phyloP scores from a whole-genome alignment of 83 land plant species.

The Isoetes engelmannii region DNA sequence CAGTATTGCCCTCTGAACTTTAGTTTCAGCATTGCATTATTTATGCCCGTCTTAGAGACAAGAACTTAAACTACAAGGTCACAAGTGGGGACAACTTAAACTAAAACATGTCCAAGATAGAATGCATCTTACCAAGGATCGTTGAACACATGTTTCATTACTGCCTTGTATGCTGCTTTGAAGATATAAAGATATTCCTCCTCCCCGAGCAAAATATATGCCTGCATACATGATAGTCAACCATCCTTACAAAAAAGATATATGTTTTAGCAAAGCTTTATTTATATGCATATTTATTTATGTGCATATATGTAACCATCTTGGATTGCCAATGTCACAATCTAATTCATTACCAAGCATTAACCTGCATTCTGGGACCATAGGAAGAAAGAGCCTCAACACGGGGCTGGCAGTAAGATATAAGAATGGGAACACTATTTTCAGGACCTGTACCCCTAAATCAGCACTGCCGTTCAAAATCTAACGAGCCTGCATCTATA shows the following conservation, averaged over 20 bases:
- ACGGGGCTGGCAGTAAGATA: not conserved
- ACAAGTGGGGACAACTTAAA: slow-evolving; percentile 3
- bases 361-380: no score
- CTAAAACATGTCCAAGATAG: not conserved
- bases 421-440: not conserved
- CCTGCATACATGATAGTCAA: slow-evolving; percentile 44
- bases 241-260: not conserved
- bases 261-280: not conserved
- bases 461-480: no score
- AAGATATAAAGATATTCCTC: slow-evolving; percentile 93
- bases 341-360: no score
- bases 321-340: not conserved
- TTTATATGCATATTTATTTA: not conserved
- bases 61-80: no score
- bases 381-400: not conserved
- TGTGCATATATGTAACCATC: not conserved
- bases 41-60: no score
- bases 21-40: no score
- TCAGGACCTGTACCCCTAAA: not conserved
- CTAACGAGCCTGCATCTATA: no score
- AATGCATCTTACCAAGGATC: slow-evolving; percentile 75
- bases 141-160: slow-evolving; percentile 70
- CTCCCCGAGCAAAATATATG: slow-evolving; percentile 86
- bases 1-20: no score
- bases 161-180: slow-evolving; percentile 91